These are phyloP conservation scores for Pseudocercospora vitis DNA, from an alignment of 2,329 filamentous ascomycete genomes.

Conservation along the genomic window DNA sequence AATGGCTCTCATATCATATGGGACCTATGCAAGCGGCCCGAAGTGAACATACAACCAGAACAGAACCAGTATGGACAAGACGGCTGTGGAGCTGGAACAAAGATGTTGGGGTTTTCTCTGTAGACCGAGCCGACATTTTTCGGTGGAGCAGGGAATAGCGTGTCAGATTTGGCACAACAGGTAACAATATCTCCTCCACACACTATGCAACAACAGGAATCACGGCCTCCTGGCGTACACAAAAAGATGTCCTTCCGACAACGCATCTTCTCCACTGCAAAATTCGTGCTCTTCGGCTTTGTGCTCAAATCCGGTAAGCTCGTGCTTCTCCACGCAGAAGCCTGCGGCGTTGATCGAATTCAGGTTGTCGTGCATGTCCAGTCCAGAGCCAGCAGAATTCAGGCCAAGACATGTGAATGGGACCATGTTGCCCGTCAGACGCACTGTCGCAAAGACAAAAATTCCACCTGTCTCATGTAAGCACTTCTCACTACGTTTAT, in stretches of 20 bases:
- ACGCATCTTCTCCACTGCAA: constrained; percentile 14
- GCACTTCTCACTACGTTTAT: not conserved
- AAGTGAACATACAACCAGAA: no score
- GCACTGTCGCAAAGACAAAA: constrained; percentile 20
- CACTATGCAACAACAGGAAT: no score
- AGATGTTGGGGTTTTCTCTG: constrained; percentile 1
- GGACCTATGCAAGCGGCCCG: constrained; percentile 6
- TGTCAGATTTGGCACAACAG: no score
- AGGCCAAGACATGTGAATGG: constrained; percentile 13
- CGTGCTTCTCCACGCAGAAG: constrained; percentile 18
- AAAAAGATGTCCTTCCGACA: constrained; percentile 14
- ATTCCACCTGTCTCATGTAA: constrained; percentile 1
- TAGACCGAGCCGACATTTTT: no score
- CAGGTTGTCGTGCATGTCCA: constrained; percentile 10
- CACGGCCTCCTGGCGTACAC: constrained; percentile 16
- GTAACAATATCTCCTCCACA: no score
- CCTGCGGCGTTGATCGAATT: constrained; percentile 9
- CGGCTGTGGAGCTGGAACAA: constrained; percentile 3
- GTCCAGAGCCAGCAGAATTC: not conserved
- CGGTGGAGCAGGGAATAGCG: no score
- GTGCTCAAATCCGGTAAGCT: constrained; percentile 10
- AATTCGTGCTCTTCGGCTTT: constrained; percentile 18
- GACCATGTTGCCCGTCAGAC: constrained; percentile 10
- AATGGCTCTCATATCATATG: constrained; percentile 1
- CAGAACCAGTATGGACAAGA: not conserved